These are phyloP conservation scores for Syncephalastrum contaminatum DNA, from an alignment of 371 early-diverging fungal species.

Conservation along the genomic window DNA sequence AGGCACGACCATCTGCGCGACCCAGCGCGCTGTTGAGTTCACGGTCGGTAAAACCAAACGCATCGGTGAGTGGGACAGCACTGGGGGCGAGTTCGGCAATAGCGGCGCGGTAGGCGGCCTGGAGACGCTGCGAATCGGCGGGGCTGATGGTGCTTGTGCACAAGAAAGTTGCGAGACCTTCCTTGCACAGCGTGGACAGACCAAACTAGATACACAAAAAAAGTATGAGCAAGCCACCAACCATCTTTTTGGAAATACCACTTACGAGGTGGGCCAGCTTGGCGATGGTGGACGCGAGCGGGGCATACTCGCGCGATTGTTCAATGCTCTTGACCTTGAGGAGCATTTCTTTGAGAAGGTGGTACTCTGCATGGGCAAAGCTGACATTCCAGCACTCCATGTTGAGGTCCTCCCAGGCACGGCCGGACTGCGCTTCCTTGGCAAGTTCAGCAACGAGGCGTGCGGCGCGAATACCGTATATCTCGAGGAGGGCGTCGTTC, in stretches of 20 bases:
- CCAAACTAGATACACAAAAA: conserved; percentile 29
- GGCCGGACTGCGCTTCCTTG: conserved; percentile 28
- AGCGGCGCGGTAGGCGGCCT: conserved; percentile 20
- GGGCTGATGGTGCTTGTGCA: conserved; percentile 35
- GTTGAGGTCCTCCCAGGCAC: conserved; percentile 55
- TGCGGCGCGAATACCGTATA: conserved; percentile 62
- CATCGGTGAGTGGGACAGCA: conserved; percentile 65
- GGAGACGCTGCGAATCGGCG: conserved; percentile 22
- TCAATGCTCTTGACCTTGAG: conserved; percentile 8
- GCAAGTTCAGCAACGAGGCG: conserved; percentile 52
- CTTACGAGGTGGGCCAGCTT: conserved; percentile 38
- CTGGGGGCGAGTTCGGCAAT: conserved; percentile 48
- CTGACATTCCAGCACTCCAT: conserved; percentile 56
- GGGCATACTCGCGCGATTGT: conserved; percentile 13
- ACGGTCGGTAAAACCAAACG: conserved; percentile 67
- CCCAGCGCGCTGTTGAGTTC: conserved; percentile 67
- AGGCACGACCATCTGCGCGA: conserved; percentile 63
- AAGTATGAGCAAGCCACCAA: neutral
- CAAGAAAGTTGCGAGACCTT: conserved; percentile 34
- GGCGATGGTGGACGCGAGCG: conserved; percentile 21
- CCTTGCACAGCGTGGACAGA: conserved; percentile 25
- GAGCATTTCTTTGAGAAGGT: conserved; percentile 21
- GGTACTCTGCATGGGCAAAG: conserved; percentile 47
- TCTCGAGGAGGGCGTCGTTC: conserved; percentile 27
- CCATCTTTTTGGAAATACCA: neutral